These are phyloP conservation scores for Panicum virgatum DNA, from an alignment of 202 grass and related monocot species.

Conservation along the genomic window DNA sequence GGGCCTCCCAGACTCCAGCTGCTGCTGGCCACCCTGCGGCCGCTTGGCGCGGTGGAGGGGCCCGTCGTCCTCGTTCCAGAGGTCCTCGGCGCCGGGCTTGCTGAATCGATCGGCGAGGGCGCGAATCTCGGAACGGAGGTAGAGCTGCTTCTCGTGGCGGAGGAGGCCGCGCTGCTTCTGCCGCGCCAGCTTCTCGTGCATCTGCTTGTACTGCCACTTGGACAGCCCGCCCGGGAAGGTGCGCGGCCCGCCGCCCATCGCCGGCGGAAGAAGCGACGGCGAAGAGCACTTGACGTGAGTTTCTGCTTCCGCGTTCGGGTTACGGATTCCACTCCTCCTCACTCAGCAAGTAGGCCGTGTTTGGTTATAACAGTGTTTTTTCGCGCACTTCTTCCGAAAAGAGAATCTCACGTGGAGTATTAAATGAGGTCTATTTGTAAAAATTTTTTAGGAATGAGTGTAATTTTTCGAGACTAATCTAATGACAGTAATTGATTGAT, in stretches of 20 bases:
- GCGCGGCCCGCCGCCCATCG: constrained; percentile 79
- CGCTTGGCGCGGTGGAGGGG: constrained; percentile 37
- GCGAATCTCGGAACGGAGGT: constrained; percentile 77
- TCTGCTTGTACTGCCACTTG: constrained; percentile 91
- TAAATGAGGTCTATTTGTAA: too few relatives aligned
- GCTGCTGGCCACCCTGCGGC: background rate
- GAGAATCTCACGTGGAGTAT: too few relatives aligned
- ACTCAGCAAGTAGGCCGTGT: too few relatives aligned
- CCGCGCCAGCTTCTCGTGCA: constrained; percentile 91
- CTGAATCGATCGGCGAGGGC: constrained; percentile 76
- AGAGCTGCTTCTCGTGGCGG: constrained; percentile 86
- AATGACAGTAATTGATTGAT: too few relatives aligned
- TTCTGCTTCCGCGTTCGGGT: too few relatives aligned
- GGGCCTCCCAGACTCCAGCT: constrained; percentile 6
- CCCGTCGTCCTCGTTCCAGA: constrained; percentile 93
- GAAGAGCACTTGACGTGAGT: too few relatives aligned
- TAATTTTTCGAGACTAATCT: too few relatives aligned
- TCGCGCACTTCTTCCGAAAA: too few relatives aligned
- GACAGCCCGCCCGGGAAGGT: constrained; percentile 80
- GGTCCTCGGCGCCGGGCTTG: constrained; percentile 72
- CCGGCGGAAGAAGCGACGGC: background rate
- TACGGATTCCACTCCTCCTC: too few relatives aligned
- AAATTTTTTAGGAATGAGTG: too few relatives aligned
- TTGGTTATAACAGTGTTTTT: too few relatives aligned
- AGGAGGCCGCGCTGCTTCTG: constrained; percentile 74